Conservation (phyloP, 192 early-diverging fungal genomes). For the Thoreauomyces humboldtii region DNA sequence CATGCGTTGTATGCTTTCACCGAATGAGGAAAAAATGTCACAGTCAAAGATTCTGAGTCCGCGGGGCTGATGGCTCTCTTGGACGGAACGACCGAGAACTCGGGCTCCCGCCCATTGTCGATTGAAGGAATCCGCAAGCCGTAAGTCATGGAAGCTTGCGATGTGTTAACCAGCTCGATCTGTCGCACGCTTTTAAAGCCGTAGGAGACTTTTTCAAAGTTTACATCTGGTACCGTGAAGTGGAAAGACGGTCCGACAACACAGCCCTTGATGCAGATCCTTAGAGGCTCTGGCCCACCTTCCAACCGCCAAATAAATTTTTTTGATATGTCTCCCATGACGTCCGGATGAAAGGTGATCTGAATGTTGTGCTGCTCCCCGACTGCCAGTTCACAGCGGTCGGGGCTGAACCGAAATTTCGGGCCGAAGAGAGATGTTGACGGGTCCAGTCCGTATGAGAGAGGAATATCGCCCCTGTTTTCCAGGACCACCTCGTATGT, state of each 20-base stretch:
- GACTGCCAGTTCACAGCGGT: conserved; percentile 38
- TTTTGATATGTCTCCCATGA: conserved; percentile 53
- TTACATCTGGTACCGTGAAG: conserved; percentile 41
- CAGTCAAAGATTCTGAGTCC: conserved; percentile 17
- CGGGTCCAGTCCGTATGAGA: conserved; percentile 27
- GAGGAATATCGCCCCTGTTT: conserved; percentile 54
- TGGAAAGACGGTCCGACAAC: conserved; percentile 60
- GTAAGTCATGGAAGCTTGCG: conserved; percentile 52
- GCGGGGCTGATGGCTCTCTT: conserved; percentile 35
- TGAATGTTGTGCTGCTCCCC: conserved; percentile 43
- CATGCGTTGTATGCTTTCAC: conserved; percentile 33
- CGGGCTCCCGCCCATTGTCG: conserved; percentile 17
- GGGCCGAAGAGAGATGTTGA: conserved; percentile 40
- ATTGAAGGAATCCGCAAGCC: conserved; percentile 27
- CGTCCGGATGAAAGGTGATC: conserved; percentile 44
- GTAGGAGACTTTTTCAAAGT: conserved; percentile 45
- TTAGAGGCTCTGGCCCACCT: conserved; percentile 43
- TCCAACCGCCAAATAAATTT: conserved; percentile 52
- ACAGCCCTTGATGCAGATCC: conserved; percentile 39
- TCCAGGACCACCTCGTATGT: conserved; percentile 55
- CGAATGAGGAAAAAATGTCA: conserved; percentile 43
- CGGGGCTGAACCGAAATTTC: conserved; percentile 49
- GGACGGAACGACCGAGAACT: conserved; percentile 40
- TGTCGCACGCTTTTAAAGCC: conserved; percentile 39
- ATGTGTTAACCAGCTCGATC: conserved; percentile 50